Base-by-base conservation (phyloP, 179 eudicot genomes). In the Spergularia azorica region DNA sequence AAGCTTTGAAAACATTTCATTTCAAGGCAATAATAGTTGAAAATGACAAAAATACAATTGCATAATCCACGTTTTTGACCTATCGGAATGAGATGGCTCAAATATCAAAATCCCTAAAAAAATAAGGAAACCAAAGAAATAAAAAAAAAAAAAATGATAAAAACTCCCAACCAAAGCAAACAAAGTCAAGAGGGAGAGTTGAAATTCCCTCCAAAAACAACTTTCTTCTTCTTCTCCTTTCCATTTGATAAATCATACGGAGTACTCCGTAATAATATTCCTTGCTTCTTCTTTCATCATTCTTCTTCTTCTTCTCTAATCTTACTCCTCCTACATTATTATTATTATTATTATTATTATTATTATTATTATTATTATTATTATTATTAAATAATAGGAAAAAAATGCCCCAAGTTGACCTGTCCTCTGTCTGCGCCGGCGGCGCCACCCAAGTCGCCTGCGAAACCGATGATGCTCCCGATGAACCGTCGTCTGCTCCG, bases 341-440 rank as follows among this genome's bases (percentile, higher is more conserved):
- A 36, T 36, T 36, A 36, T 36, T 3, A 36, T 36, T 36, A 36
- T 26, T 26, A 26, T 0, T 26, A 26, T 26, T 26, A 26, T 26
- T 26, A 2, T 2, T 2, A 26, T 36, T 36, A 36, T 2, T 36
- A 36, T 36, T 36, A 3, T 3, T 3, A 36, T 36, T 36, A 36
- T 36, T 36, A 36, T 2, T 36, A 36, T 2, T 36, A 36, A 36
- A 36, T 36, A 32, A 32, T 36, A 26, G 32, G 2, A 1, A 26
- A 26, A 52, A 3, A 20, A 89, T 89, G 93, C 83, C 90, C 9
- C 90, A 79, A 54, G 87, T 82, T n/a, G 91, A 88, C 76, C 81
- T 83, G 14, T 74, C 71, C 43, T 39, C 87, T 0, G 81, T 66
- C 32, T 70, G 81, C 64, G 79, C 81, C 77, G 79, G 85, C 66